Conservation (phyloP, 2,329 filamentous ascomycete species). For the Celoporthe dispersa region DNA sequence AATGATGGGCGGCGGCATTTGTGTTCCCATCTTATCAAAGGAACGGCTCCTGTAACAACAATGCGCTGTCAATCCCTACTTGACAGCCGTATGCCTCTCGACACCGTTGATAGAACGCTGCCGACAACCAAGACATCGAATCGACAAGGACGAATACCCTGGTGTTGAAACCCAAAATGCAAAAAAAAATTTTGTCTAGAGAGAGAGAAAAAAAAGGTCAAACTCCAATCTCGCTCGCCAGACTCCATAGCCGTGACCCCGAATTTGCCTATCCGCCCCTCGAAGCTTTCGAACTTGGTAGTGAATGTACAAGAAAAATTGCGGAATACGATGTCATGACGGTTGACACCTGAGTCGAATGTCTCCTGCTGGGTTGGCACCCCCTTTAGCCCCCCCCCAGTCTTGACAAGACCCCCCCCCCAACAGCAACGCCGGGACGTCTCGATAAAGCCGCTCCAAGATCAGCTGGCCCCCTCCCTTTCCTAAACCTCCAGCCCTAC, state of each 20-base stretch:
- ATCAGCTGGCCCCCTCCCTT: not conserved
- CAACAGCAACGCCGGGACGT: not conserved
- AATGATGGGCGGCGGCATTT: conserved; percentile 11
- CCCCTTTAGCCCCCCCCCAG: not conserved
- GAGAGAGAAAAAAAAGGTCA: not conserved
- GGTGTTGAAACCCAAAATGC: not conserved
- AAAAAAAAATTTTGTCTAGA: not conserved
- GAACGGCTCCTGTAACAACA: not conserved
- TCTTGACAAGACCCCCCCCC: not conserved
- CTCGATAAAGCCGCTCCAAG: not conserved
- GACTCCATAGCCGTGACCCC: conserved; percentile 19
- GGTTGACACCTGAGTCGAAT: not conserved
- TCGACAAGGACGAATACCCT: not conserved
- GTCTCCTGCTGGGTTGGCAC: not conserved
- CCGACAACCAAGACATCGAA: not conserved
- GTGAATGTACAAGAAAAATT: conserved; percentile 8
- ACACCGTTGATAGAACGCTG: not conserved
- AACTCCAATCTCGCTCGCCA: conserved; percentile 10
- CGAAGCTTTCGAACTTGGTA: not conserved
- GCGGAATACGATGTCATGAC: not conserved
- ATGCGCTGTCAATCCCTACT: not conserved
- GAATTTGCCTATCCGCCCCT: not conserved
- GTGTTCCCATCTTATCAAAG: not conserved
- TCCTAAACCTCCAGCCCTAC: not conserved
- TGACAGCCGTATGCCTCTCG: not conserved